A percentile compares a stretch with the other conserved stretches of the same genome.
phyloP scores from a whole-genome alignment of 2,329 filamentous ascomycete genomes.

The Aspergillus pseudonomiae region DNA sequence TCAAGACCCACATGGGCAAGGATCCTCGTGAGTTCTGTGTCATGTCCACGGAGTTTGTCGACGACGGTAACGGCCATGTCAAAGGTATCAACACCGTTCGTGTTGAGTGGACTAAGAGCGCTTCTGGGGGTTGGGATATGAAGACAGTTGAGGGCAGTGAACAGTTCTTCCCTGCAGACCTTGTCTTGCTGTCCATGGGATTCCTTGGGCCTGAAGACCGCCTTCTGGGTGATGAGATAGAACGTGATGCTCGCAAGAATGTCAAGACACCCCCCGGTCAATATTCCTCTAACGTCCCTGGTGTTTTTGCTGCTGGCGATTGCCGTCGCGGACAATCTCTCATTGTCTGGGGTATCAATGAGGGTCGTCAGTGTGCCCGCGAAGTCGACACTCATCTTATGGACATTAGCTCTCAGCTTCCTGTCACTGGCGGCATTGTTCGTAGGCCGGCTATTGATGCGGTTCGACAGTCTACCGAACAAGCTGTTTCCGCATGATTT shows the following conservation, averaged over 20 bases:
- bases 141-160: slow-evolving; percentile 92
- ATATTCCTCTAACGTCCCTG: slow-evolving; percentile 84
- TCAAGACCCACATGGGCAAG: slow-evolving; percentile 93
- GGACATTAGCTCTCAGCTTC: slow-evolving; percentile 72
- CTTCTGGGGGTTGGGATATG: slow-evolving; percentile 95
- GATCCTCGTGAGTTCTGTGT: slow-evolving; percentile 97
- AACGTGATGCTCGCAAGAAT: slow-evolving; percentile 92
- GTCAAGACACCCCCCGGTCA: slow-evolving; percentile 89
- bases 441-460: slow-evolving; percentile 67
- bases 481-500: slow-evolving; percentile 34
- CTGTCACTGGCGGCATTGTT: slow-evolving; percentile 90
- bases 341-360: slow-evolving; percentile 98
- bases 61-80: slow-evolving; percentile 82
- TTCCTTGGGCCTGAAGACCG: slow-evolving; percentile 93
- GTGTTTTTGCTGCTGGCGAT: slow-evolving; percentile 92
- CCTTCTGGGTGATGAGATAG: slow-evolving; percentile 82
- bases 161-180: slow-evolving; percentile 94
- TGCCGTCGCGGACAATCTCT: slow-evolving; percentile 92
- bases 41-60: slow-evolving; percentile 96
- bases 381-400: slow-evolving; percentile 90
- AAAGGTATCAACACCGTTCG: slow-evolving; percentile 96
- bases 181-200: slow-evolving; percentile 94
- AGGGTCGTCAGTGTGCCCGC: slow-evolving; percentile 88
- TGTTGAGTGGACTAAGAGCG: slow-evolving; percentile 92
- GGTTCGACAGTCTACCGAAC: slow-evolving; percentile 38